These are phyloP conservation scores for Ceratocystis huliohia DNA, from an alignment of 2,329 filamentous ascomycete genomes.

Conservation along the genomic window DNA sequence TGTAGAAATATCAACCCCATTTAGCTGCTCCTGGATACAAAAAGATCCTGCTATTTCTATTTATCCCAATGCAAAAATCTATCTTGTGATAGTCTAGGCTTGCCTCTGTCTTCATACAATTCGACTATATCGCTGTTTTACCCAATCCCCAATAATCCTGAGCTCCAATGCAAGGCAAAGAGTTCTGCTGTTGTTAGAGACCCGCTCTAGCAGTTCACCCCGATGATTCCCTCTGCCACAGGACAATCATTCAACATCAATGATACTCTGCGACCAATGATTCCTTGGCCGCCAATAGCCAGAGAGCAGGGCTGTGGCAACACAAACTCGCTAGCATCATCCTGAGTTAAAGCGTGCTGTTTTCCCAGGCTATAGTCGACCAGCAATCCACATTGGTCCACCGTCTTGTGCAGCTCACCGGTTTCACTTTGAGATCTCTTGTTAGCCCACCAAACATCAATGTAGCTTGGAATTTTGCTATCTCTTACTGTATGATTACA, in stretches of 20 bases:
- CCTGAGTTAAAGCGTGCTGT: neutral
- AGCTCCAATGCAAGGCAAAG: neutral
- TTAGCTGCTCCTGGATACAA: too few relatives aligned
- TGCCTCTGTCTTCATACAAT: too few relatives aligned
- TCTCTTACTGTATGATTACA: constrained; percentile 36
- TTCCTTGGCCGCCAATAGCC: constrained; percentile 34
- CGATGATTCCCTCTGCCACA: constrained; percentile 39
- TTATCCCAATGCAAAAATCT: neutral
- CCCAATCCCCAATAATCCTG: neutral
- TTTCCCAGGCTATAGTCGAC: constrained; percentile 10
- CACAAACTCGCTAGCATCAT: constrained; percentile 16
- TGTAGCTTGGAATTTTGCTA: neutral
- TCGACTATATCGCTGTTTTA: neutral
- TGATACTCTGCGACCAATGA: constrained; percentile 38
- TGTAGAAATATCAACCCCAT: neutral
- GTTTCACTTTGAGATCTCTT: constrained; percentile 10
- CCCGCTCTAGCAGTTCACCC: constrained; percentile 30
- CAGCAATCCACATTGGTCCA: constrained; percentile 33
- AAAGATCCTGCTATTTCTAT: neutral
- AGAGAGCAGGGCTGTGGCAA: constrained; percentile 33
- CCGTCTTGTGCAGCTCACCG: constrained; percentile 25
- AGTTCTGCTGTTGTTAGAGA: neutral
- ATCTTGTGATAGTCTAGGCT: neutral
- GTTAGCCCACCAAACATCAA: neutral
- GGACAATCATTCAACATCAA: constrained; percentile 26